These are phyloP conservation scores for Besnoitia besnoiti DNA, from an alignment of 169 alveolate species.

Conservation along the genomic window DNA sequence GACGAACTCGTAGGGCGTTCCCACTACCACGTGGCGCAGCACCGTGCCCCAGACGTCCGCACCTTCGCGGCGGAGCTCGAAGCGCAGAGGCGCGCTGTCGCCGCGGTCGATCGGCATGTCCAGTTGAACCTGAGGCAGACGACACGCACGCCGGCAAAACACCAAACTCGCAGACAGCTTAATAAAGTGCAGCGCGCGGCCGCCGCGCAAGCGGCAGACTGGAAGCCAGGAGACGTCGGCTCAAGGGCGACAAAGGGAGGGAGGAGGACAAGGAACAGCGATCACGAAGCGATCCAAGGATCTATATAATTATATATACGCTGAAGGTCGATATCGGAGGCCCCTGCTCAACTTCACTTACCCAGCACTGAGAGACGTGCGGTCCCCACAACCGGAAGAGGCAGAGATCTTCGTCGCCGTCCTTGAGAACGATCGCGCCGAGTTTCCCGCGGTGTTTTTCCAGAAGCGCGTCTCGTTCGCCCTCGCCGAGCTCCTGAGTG, in stretches of 20 bases:
- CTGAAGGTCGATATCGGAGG: not conserved
- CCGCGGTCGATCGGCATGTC: not conserved
- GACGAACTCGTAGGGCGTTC: constrained; percentile 6
- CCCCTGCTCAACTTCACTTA: too few relatives aligned
- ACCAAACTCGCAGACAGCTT: not conserved
- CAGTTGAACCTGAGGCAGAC: not conserved
- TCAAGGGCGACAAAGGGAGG: not conserved
- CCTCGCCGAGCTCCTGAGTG: not conserved
- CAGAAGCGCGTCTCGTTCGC: not conserved
- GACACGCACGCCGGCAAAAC: too few relatives aligned
- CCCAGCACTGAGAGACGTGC: constrained; percentile 1
- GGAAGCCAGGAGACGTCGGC: not conserved
- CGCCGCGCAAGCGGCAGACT: not conserved
- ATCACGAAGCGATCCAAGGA: not conserved
- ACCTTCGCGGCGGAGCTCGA: not conserved
- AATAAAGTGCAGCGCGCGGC: too few relatives aligned
- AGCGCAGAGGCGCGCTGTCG: not conserved
- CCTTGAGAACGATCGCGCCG: not conserved
- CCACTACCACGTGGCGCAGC: not conserved
- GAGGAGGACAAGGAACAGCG: not conserved
- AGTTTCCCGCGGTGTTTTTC: not conserved
- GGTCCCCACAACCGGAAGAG: constrained; percentile 19
- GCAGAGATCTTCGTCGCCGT: constrained; percentile 11
- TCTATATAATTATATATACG: not conserved
- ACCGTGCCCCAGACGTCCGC: constrained; percentile 8